These are phyloP conservation scores for Talaromyces pinophilus DNA, from an alignment of 2,329 filamentous ascomycete genomes.

Conservation along the genomic window DNA sequence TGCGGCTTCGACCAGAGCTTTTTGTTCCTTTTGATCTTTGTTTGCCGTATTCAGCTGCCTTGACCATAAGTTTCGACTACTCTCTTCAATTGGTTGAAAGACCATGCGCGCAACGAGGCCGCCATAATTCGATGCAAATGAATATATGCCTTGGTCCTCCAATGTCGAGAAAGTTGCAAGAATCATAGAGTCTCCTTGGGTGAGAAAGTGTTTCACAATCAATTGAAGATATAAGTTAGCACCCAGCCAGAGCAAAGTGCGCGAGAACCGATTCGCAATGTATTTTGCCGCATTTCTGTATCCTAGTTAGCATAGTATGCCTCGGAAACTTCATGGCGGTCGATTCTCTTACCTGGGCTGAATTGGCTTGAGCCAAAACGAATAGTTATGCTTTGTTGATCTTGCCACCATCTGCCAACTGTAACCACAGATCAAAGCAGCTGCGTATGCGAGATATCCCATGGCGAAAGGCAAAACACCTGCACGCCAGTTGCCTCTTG, in stretches of 20 bases:
- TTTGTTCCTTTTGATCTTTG: constrained; percentile 23
- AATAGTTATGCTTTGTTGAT: constrained; percentile 64
- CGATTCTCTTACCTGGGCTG: constrained; percentile 40
- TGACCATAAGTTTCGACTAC: constrained; percentile 84
- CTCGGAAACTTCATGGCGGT: not conserved
- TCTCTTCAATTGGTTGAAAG: constrained; percentile 95
- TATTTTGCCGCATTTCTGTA: constrained; percentile 45
- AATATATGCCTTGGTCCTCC: constrained; percentile 84
- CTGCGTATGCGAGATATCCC: constrained; percentile 78
- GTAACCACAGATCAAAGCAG: constrained; percentile 70
- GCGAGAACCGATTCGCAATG: constrained; percentile 64
- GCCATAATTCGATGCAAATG: constrained; percentile 91
- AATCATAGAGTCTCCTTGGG: constrained; percentile 89
- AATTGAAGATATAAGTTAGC: constrained; percentile 86
- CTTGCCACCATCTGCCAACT: constrained; percentile 60
- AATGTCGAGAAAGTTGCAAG: constrained; percentile 76
- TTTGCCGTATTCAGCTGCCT: constrained; percentile 62
- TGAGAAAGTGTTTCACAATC: constrained; percentile 86
- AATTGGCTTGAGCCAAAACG: constrained; percentile 59
- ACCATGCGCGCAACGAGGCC: constrained; percentile 83
- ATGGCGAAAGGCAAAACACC: constrained; percentile 87
- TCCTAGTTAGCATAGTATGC: constrained; percentile 18
- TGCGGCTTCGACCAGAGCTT: constrained; percentile 29
- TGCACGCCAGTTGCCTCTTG: constrained; percentile 53
- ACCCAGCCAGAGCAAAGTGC: constrained; percentile 69